These are phyloP conservation scores for Furcasterigmium sp. DNA, from an alignment of 2,329 filamentous ascomycete species.

Conservation along the genomic window DNA sequence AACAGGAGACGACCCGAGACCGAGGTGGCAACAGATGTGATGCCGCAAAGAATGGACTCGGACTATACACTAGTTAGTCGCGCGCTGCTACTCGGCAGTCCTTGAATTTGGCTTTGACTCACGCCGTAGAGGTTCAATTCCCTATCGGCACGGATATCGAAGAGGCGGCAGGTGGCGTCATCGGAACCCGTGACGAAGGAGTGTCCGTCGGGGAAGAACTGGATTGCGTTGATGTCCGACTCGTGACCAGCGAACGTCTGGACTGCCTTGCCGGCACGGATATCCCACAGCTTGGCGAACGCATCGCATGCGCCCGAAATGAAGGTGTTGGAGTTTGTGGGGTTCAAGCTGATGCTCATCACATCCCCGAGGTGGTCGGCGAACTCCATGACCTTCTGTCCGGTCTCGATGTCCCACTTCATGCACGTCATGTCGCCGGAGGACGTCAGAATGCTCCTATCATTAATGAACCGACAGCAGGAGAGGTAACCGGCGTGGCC, in stretches of 20 bases:
- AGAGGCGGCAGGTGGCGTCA: conserved; percentile 93
- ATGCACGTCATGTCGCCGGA: conserved; percentile 99
- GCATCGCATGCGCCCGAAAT: conserved; percentile 99
- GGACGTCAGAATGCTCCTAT: conserved; percentile 94
- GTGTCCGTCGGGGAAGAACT: conserved; percentile 98
- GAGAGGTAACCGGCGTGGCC: conserved; percentile 96
- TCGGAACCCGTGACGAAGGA: conserved; percentile 98
- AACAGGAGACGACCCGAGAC: conserved; percentile 94
- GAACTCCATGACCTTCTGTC: conserved; percentile 95
- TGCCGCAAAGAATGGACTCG: conserved; percentile 94
- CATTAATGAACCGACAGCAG: conserved; percentile 98
- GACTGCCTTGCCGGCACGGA: conserved; percentile 94
- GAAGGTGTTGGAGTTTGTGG: conserved; percentile 98
- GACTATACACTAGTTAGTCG: conserved; percentile 52
- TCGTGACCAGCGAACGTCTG: conserved; percentile 98
- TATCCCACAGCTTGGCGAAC: conserved; percentile 98
- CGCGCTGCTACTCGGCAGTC: background rate
- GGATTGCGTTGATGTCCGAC: conserved; percentile 98
- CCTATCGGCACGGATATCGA: conserved; percentile 94
- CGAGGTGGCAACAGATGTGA: conserved; percentile 96
- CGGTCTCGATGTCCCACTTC: conserved; percentile 99
- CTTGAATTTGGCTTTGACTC: conserved; percentile 25
- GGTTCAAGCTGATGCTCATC: conserved; percentile 99
- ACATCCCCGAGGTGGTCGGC: conserved; percentile 97
- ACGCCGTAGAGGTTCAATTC: conserved; percentile 65